Evolutionary conservation across 768 basidiomycete genomes (phyloP), one percentile per base, ranked within the genome.

Genomic region (Mycena vitilis): DNA sequence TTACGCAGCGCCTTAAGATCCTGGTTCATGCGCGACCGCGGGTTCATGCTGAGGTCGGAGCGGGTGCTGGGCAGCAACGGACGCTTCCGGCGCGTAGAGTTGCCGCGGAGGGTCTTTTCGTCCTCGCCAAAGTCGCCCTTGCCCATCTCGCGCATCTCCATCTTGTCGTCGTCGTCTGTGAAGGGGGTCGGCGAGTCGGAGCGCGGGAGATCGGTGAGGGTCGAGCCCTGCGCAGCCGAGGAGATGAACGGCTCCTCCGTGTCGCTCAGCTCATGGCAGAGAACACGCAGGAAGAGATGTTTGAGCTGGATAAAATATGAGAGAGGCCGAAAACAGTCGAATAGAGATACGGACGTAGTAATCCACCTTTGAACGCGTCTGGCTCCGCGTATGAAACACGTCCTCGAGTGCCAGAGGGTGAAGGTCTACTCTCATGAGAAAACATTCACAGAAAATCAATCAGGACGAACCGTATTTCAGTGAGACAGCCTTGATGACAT

Each of bases 381-480:
- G 84, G 22, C 81, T 79, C 42, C 85, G 82, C 40, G 84, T 81
- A 67, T 89, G 86, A 57, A 92, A 86, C 15, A 92, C 78, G 72
- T 92, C 92, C 73, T 93, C 92, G 22, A 93, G 78, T 6, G 91
- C 87, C 51, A 92, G 85, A 1, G 91, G 91, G 74, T 93, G 91
- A 48, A 93, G 75, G 69, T 88, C 90, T 91, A 10, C 20, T 59
- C 59, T 25, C 23, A 40, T 59, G 60, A 2, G 44, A 23, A 42
- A 42, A 42, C 40, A 42, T 30, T 38, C 53, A 44, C 6, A 66
- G 42, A 30, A 42, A 23, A 52, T 44, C 23, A 48, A 60, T 23
- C 2, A 20, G 4, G 18, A 61, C 85, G 53, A 65, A 90, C 91
- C 83, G 73, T 90, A 91, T 76, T 86, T 86, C 64, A 92, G 76